Base-by-base conservation (phyloP, 257 asterid genomes). In the Solanum chiquidenum region DNA sequence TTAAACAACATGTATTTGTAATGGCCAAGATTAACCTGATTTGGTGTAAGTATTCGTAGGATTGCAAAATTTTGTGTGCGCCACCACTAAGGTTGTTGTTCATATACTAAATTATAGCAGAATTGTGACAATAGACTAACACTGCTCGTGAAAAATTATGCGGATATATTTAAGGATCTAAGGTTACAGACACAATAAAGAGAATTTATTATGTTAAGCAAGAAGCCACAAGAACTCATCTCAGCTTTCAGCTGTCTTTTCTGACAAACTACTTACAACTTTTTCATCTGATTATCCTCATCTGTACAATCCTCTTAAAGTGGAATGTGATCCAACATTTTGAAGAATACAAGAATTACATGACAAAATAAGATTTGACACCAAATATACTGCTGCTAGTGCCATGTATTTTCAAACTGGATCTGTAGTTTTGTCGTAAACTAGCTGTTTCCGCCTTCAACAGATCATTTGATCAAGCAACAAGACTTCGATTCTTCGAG, bases 301-400 rank as follows among this genome's bases (percentile, higher is more conserved):
- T 83, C 94, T 94, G 92, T 92, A 93, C 97, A 93, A 86, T 90
- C 93, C 92, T 89, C 92, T 87, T 89, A 87, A 75, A 91, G 88
- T 90, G 84, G 83, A 89, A 87, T 69, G 69, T 66, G 90, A 91
- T 40, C 86, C 84, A 88, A 84, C 16, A 87, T 2, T 55, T 55
- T 42, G 88, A 77, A 88, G 86, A 83, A 68, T 6, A 62, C 23
- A 40, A 79, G 85, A 85, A 89, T 80, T 83, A 85, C 86, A 34
- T 27, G 87, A 85, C 87, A 87, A 89, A 80, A 62, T 66, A 93
- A 86, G 83, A 80, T 44, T 76, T 7, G 86, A 74, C 83, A 27
- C 11, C 55, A 71, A 23, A 64, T n/a, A 52, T 6, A 52, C 76
- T 83, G 88, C 77, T 34, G 86, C 79, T 25, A 58, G 27, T 87